Evolutionary conservation across 345 rosid genomes (phyloP).

Genomic region (Reutealis trisperma): DNA sequence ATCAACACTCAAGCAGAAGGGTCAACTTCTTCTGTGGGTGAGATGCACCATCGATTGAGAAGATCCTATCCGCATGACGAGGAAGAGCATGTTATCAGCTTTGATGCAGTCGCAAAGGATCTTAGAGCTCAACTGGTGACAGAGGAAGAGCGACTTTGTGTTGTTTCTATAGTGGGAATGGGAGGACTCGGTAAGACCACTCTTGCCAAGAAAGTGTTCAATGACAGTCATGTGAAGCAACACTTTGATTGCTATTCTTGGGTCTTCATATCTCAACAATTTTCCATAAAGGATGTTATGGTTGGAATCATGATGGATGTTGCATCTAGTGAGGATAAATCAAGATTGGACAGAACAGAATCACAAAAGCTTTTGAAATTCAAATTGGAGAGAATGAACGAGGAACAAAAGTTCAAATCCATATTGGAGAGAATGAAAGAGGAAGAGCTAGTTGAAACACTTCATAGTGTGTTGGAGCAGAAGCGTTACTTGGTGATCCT

Average conservation of each 20-base stretch:
- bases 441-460: not conserved
- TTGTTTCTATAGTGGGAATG: constrained; percentile 14
- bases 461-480: not conserved
- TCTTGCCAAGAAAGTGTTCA: constrained; percentile 4
- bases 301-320: not conserved
- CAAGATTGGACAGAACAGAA: no score
- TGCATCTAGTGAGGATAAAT: not conserved
- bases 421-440: not conserved
- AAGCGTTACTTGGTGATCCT: constrained; percentile 6
- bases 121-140: not conserved
- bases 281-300: not conserved
- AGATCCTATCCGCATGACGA: not conserved
- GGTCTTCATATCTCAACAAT: not conserved
- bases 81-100: not conserved
- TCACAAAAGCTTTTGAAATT: no score
- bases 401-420: no score
- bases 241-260: constrained; percentile 2
- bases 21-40: not conserved
- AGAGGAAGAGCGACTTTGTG: not conserved
- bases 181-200: constrained; percentile 21
- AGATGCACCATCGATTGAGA: not conserved
- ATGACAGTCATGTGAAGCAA: not conserved
- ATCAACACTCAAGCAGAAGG: not conserved
- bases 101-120: not conserved
- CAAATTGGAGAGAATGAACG: no score